Evolutionary conservation across 352 stramenopile species (phyloP), one percentile per base, ranked within the genome.

Genomic region (Phytophthora sp.): DNA sequence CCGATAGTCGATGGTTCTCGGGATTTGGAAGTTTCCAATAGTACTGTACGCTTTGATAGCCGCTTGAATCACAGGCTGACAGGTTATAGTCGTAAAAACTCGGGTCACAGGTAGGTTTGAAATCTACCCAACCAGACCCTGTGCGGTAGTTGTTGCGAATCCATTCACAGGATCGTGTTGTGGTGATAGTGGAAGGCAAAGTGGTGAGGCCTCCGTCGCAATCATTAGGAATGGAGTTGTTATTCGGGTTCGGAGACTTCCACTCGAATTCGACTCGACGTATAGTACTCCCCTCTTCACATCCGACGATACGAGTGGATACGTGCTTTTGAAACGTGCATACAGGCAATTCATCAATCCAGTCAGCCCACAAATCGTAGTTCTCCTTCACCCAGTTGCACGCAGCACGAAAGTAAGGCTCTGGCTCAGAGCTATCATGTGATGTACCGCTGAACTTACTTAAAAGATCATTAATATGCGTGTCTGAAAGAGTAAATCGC

Each of bases 351-450:
- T 31, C 52, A 11, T 64, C 44, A 6, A 79, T 37, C 75, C 72
- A 84, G 1, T 48, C 26, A 9, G 32, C 61, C 75, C 71, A 84
- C 9, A 50, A 38, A 5, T 55, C 18, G 21, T 72, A 84, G 32
- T 79, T 79, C 17, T 39, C 21, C 30, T 66, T 63, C 7, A 81
- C 31, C 68, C 72, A 84, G 11, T 34, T 60, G 31, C 66, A 87
- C 5, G 77, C 64, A 1, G 72, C 61, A 0, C 32, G 27, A 30
- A 84, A 84, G 9, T 58, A 26, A 0, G 74, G 68, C 24, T 81
- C 67, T 2, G 51, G 0, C 23, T 77, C 31, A 15, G 7, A 13
- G 3, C 13, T 39, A 4, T 46, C 20, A 11, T 21, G 6, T 17
- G 20, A 27, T 0, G 54, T n/a, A 4, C 42, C 31, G 11, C 59